A percentile compares a stretch with the other conserved stretches of the same genome.
Conservation (phyloP, 2,329 filamentous ascomycete species). For the Aspergillus arachidicola region DNA sequence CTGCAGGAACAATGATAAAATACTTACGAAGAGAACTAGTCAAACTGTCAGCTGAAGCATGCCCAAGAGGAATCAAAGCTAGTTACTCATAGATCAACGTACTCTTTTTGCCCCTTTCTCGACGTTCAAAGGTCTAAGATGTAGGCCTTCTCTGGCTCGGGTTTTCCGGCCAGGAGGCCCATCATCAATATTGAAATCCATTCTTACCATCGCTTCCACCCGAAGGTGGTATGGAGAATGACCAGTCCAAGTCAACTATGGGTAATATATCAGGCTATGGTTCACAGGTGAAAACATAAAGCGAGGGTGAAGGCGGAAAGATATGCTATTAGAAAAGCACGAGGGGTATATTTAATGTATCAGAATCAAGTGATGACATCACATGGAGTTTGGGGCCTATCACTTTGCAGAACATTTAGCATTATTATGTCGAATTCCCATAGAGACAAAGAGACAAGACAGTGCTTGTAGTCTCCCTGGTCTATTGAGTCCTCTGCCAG, state of each 20-base stretch:
- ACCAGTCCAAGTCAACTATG: background rate
- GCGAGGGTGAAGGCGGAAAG: conserved; percentile 3
- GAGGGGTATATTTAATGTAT: conserved; percentile 23
- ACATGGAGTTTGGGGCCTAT: conserved; percentile 13
- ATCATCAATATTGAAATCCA: conserved; percentile 23
- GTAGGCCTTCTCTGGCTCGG: conserved; percentile 28
- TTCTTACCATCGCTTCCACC: conserved; percentile 13
- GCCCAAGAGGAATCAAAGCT: background rate
- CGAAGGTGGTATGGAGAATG: background rate
- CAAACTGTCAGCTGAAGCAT: conserved; percentile 13
- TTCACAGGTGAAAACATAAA: background rate
- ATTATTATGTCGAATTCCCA: conserved; percentile 10
- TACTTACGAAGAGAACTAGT: conserved; percentile 23
- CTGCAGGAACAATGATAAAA: background rate
- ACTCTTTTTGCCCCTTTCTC: conserved; percentile 38
- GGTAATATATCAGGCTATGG: background rate
- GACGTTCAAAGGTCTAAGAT: conserved; percentile 33
- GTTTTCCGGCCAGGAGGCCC: conserved; percentile 8
- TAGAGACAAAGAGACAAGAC: background rate
- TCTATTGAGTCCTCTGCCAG: background rate
- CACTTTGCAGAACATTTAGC: conserved; percentile 8
- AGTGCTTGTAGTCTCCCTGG: background rate
- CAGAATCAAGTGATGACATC: conserved; percentile 18
- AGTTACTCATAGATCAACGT: conserved; percentile 18
- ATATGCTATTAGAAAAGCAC: conserved; percentile 13